Conservation (phyloP, 768 basidiomycete species). For the Kwoniella newhampshirensis region DNA sequence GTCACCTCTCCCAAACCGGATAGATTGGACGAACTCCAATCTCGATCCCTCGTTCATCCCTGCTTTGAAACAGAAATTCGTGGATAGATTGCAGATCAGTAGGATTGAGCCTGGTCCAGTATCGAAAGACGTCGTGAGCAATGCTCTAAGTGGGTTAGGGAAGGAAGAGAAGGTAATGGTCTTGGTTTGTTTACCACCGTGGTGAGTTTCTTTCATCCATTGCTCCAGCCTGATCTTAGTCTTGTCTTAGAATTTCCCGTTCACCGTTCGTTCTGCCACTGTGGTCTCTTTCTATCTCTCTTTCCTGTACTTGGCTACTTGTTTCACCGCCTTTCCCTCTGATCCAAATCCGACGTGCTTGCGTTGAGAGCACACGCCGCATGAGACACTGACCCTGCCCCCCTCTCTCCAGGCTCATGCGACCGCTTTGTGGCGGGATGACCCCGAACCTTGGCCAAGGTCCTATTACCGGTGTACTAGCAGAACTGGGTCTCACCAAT, state of each 20-base stretch:
- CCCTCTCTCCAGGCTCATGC: slow-evolving; percentile 29
- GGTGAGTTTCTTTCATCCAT: slow-evolving; percentile 23
- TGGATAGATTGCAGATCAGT: slow-evolving; percentile 11
- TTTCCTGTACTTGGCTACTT: no score
- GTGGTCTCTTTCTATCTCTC: no score
- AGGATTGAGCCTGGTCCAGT: slow-evolving; percentile 20
- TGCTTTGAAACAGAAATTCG: slow-evolving; percentile 21
- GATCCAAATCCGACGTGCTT: neutral
- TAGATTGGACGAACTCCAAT: slow-evolving; percentile 24
- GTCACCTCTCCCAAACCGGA: slow-evolving; percentile 16
- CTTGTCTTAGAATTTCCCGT: no score
- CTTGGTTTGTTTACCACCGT: slow-evolving; percentile 43
- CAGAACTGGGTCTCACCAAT: slow-evolving; percentile 33
- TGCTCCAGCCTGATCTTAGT: no score
- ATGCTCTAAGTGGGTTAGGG: slow-evolving; percentile 3
- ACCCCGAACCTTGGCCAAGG: slow-evolving; percentile 39
- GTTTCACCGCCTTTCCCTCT: neutral
- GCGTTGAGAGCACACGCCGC: no score
- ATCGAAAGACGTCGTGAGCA: neutral
- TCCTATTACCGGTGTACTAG: slow-evolving; percentile 37
- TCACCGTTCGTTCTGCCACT: no score
- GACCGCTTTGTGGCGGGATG: slow-evolving; percentile 38
- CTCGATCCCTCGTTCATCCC: slow-evolving; percentile 20
- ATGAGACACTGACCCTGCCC: neutral
- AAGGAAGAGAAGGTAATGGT: slow-evolving; percentile 24